Conservation (phyloP, 208 protist genomes). For the Leishmania braziliensis region DNA sequence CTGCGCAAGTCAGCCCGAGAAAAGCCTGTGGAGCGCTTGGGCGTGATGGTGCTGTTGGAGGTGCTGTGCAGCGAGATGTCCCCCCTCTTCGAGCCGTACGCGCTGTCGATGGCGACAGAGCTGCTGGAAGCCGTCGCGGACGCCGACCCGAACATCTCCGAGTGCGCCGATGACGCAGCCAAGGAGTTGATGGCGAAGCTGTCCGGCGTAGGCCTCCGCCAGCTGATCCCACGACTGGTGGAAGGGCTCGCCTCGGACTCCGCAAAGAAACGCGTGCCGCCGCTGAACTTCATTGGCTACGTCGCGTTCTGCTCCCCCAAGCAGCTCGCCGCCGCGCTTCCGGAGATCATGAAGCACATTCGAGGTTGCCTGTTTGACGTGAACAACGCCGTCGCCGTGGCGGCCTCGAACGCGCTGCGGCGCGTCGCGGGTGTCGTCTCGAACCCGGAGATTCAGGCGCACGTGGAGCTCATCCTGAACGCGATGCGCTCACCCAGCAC, state of each 20-base stretch:
- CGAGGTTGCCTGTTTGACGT: conserved; percentile 88
- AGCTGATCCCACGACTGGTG: conserved; percentile 86
- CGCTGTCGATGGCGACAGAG: conserved; percentile 67
- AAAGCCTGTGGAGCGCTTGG: conserved; percentile 79
- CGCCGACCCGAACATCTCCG: conserved; percentile 78
- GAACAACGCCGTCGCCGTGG: conserved; percentile 81
- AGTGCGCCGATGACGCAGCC: conserved; percentile 89
- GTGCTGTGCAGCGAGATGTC: conserved; percentile 82
- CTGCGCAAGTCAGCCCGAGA: conserved; percentile 63
- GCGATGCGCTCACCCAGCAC: conserved; percentile 89
- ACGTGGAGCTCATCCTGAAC: conserved; percentile 88
- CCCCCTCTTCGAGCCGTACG: conserved; percentile 85
- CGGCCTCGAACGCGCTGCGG: conserved; percentile 82
- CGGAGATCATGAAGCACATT: conserved; percentile 91
- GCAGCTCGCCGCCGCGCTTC: conserved; percentile 88
- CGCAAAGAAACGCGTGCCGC: conserved; percentile 82
- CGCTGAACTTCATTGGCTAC: conserved; percentile 91
- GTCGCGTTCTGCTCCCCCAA: conserved; percentile 92
- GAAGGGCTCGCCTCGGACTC: conserved; percentile 72
- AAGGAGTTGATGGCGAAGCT: conserved; percentile 81
- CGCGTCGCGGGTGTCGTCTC: conserved; percentile 91
- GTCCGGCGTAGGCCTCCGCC: conserved; percentile 83
- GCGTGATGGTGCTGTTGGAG: conserved; percentile 89
- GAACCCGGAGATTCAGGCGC: conserved; percentile 91
- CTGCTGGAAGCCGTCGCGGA: conserved; percentile 87